Conservation (phyloP, 257 asterid species). For the Penstemon newberryi region DNA sequence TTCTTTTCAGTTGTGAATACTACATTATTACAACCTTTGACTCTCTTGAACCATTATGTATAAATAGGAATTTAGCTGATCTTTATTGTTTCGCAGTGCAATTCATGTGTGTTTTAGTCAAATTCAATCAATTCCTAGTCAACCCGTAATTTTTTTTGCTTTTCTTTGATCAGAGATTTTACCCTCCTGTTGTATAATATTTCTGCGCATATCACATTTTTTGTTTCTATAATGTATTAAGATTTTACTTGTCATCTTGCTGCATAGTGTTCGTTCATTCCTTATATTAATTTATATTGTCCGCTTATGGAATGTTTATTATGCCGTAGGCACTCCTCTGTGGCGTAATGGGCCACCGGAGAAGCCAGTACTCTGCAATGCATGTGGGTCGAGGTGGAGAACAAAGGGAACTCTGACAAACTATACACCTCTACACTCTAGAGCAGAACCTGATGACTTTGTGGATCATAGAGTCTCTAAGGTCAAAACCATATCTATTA, state of each 20-base stretch:
- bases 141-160: too few species aligned
- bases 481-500: slow-evolving; percentile 51
- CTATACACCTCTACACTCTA: slow-evolving; percentile 91
- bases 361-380: slow-evolving; percentile 98
- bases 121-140: background rate
- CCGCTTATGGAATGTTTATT: background rate
- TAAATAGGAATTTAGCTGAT: background rate
- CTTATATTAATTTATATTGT: too few species aligned
- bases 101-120: background rate
- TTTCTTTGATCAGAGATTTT: too few species aligned
- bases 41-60: slow-evolving; percentile 22
- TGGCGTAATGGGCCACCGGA: slow-evolving; percentile 99
- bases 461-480: slow-evolving; percentile 64
- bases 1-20: too few species aligned
- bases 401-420: slow-evolving; percentile 90
- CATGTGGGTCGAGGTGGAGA: slow-evolving; percentile 99
- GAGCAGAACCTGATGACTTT: slow-evolving; percentile 75
- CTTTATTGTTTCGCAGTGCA: background rate
- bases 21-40: slow-evolving; percentile 14
- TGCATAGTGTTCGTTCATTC: slow-evolving; percentile 2
- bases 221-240: too few species aligned
- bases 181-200: too few species aligned
- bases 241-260: background rate
- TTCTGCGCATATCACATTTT: too few species aligned
- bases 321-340: slow-evolving; percentile 83